Base-by-base conservation (phyloP, 2,329 filamentous ascomycete species). In the Cladosporium sp. region DNA sequence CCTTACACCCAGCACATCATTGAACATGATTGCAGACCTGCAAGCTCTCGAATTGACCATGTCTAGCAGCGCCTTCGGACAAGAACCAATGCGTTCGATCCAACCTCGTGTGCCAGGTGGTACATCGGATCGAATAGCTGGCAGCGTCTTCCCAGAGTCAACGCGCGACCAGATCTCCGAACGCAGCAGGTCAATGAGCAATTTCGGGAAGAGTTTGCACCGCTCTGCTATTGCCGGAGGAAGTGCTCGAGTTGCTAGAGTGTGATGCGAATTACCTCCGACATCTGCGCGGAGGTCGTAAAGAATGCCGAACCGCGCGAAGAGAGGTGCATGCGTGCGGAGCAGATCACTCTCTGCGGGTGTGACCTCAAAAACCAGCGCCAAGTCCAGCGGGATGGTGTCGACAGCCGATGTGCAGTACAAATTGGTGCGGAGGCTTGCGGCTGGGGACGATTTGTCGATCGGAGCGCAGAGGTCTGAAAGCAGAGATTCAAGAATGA, bases 11-110 rank as follows among this genome's bases (percentile, higher is more conserved):
- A 95, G 78, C 6, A 79, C 73, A 72, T 96, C 92, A 70, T 94
- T 94, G 78, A 96, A 96, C 91, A 93, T 94, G 74, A 95, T 88
- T 2, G 92, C 91, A 39, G 90, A 91, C 62, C 91, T 84, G 72
- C 91, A 95, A 1, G 91, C 87, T 64, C 90, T 84, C 0, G 90
- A 93, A 72, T 92, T 89, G 5, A 94, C 79, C 73, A 94, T 78
- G 32, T 96, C 91, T 4, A 96, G 71, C 14, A 98, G 87, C 0
- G 90, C 89, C 28, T 84, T 81, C 0, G 94, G 93, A 70, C 91
- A 96, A 2, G 83, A 83, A 32, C 87, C 85, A 48, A 96, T 86
- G 6, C 81, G 81, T 1, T 83, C 78, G 0, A 90, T 79, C 89
- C 90, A 93, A 14, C 67, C 51, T 18, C 71, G 67, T 58, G 3